Evolutionary conservation across 108 stramenopile genomes (phyloP).

Genomic region (Tribonema minus): DNA sequence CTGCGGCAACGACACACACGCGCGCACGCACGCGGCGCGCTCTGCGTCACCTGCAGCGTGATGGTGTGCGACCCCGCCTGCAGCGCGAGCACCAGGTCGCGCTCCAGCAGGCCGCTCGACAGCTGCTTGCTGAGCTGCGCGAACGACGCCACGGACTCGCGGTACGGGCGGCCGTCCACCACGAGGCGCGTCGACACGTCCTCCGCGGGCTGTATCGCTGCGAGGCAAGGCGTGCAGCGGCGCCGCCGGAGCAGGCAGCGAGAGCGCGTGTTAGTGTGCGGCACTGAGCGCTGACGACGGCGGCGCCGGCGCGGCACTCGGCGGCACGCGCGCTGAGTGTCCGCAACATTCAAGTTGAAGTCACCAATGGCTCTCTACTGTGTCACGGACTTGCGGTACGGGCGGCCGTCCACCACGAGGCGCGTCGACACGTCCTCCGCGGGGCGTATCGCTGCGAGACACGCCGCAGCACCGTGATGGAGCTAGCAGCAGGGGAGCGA

Average conservation of each 20-base stretch:
- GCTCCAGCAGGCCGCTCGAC: conserved; percentile 19
- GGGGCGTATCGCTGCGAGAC: too few relatives aligned
- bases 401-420: conserved; percentile 42
- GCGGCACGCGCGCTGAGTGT: too few relatives aligned
- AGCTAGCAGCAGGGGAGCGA: too few relatives aligned
- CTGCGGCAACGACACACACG: too few relatives aligned
- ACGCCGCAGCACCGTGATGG: too few relatives aligned
- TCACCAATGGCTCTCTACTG: too few relatives aligned
- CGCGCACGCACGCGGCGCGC: too few relatives aligned
- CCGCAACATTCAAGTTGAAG: too few relatives aligned
- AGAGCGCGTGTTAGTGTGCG: not conserved
- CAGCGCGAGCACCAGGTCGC: conserved; percentile 35
- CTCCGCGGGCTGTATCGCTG: conserved; percentile 23
- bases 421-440: conserved; percentile 26
- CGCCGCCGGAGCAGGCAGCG: not conserved
- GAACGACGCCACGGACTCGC: conserved; percentile 21
- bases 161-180: conserved; percentile 48
- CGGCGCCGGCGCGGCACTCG: too few relatives aligned
- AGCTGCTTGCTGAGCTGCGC: conserved; percentile 2
- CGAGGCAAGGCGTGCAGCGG: not conserved
- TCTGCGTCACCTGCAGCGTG: not conserved
- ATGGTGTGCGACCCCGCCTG: conserved; percentile 46
- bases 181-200: conserved; percentile 29
- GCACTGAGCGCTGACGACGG: too few relatives aligned
- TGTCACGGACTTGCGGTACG: conserved; percentile 36